These are phyloP conservation scores for Tolypocladium tropicale DNA, from an alignment of 2,329 filamentous ascomycete species.

Conservation along the genomic window DNA sequence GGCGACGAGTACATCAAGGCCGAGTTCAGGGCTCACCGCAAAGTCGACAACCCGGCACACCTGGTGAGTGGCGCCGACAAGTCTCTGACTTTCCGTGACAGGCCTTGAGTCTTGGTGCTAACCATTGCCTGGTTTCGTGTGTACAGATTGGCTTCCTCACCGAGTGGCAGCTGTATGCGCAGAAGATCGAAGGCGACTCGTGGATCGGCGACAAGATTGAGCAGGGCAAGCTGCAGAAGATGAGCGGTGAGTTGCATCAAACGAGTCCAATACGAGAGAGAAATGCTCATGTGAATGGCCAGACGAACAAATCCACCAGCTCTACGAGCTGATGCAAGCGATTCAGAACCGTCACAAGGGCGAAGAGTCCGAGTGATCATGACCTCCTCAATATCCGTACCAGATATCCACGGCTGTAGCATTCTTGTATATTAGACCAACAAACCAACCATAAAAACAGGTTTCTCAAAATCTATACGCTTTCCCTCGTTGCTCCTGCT, in stretches of 20 bases:
- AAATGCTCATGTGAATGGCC: not conserved
- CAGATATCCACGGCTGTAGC: not conserved
- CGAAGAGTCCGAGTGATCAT: constrained; percentile 15
- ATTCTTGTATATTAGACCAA: not conserved
- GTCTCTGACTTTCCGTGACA: not conserved
- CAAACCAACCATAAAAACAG: not conserved
- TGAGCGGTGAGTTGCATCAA: constrained; percentile 62
- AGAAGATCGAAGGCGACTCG: constrained; percentile 75
- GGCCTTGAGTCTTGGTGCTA: not conserved
- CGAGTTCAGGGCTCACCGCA: constrained; percentile 77
- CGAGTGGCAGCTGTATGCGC: constrained; percentile 93
- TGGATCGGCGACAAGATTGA: constrained; percentile 86
- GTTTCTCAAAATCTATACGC: not conserved
- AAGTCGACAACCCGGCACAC: constrained; percentile 83
- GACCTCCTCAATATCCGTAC: not conserved
- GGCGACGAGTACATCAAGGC: constrained; percentile 90
- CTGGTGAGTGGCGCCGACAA: constrained; percentile 49
- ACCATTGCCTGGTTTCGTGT: not conserved
- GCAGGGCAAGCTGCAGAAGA: constrained; percentile 72
- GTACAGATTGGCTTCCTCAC: constrained; percentile 83
- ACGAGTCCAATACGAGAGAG: too few relatives aligned
- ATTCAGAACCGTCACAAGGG: constrained; percentile 39
- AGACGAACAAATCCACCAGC: constrained; percentile 89
- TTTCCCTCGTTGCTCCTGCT: not conserved
- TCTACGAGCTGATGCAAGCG: constrained; percentile 88